Evolutionary conservation across 495 filamentous ascomycete genomes (phyloP).

Genomic region (Xylaria curta): DNA sequence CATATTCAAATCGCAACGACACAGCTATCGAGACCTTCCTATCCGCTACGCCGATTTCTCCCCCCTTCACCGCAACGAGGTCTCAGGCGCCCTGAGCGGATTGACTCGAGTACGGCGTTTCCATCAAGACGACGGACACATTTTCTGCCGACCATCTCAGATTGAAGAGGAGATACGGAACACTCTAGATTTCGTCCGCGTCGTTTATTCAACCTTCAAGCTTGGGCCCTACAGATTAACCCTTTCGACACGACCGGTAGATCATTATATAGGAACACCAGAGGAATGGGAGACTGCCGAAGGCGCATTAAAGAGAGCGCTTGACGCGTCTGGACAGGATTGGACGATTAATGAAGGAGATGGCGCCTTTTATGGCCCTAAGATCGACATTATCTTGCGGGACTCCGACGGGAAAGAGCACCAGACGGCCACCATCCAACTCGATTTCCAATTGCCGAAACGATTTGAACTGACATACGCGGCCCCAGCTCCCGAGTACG

Average conservation of each 20-base stretch:
- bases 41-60: slow-evolving; percentile 94
- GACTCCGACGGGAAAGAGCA: slow-evolving; percentile 88
- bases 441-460: slow-evolving; percentile 91
- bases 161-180: slow-evolving; percentile 79
- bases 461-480: slow-evolving; percentile 79
- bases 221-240: slow-evolving; percentile 77
- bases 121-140: slow-evolving; percentile 95
- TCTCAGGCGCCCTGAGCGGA: slow-evolving; percentile 83
- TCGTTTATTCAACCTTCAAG: slow-evolving; percentile 77
- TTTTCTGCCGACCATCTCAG: slow-evolving; percentile 87
- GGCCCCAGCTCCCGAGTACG: slow-evolving; percentile 74
- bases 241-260: slow-evolving; percentile 78
- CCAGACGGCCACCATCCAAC: slow-evolving; percentile 89
- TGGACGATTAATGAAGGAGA: slow-evolving; percentile 83
- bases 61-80: slow-evolving; percentile 88
- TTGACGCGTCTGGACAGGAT: slow-evolving; percentile 66
- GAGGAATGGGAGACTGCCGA: slow-evolving; percentile 89
- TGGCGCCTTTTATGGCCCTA: slow-evolving; percentile 94
- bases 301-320: slow-evolving; percentile 68
- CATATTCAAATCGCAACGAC: slow-evolving; percentile 73
- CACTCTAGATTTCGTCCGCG: slow-evolving; percentile 79
- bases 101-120: slow-evolving; percentile 90
- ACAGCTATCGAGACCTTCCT: slow-evolving; percentile 83
- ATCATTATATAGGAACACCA: slow-evolving; percentile 76
- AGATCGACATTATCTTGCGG: slow-evolving; percentile 87